Conservation (phyloP, 2,329 filamentous ascomycete genomes). For the Aspergillus thermomutatus region DNA sequence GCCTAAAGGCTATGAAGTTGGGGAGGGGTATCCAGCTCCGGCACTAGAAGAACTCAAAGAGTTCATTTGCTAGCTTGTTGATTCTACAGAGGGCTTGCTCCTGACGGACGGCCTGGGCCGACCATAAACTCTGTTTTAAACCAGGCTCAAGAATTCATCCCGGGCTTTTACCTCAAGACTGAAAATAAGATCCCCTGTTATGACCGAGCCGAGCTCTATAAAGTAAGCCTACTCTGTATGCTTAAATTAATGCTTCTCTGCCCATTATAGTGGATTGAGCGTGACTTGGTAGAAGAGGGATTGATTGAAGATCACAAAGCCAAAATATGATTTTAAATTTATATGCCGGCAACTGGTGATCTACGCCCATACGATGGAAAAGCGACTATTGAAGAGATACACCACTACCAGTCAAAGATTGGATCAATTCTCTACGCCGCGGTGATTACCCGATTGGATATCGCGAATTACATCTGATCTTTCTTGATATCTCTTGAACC, state of each 20-base stretch:
- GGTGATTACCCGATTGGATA: no score
- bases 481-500: no score
- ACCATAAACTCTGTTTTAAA: slow-evolving; percentile 4
- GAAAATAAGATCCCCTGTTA: slow-evolving; percentile 4
- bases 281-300: slow-evolving; percentile 4
- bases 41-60: slow-evolving; percentile 3
- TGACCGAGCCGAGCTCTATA: slow-evolving; percentile 4
- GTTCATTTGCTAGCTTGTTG: slow-evolving; percentile 5
- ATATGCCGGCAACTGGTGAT: no score
- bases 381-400: no score
- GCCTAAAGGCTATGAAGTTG: no score
- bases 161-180: slow-evolving; percentile 4
- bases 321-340: slow-evolving; percentile 7
- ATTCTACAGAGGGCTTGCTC: slow-evolving; percentile 2
- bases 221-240: slow-evolving; percentile 1
- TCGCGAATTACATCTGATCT: no score
- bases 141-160: slow-evolving; percentile 6
- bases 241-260: slow-evolving; percentile 2
- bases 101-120: slow-evolving; percentile 1
- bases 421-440: no score
- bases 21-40: no score
- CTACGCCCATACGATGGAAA: no score
- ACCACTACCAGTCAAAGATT: no score
- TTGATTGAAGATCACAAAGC: slow-evolving; percentile 1
- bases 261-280: slow-evolving; percentile 5